Evolutionary conservation across 108 stramenopile species (phyloP), one percentile per base, ranked within the genome.

Genomic region (Mediolabrus comicus): DNA sequence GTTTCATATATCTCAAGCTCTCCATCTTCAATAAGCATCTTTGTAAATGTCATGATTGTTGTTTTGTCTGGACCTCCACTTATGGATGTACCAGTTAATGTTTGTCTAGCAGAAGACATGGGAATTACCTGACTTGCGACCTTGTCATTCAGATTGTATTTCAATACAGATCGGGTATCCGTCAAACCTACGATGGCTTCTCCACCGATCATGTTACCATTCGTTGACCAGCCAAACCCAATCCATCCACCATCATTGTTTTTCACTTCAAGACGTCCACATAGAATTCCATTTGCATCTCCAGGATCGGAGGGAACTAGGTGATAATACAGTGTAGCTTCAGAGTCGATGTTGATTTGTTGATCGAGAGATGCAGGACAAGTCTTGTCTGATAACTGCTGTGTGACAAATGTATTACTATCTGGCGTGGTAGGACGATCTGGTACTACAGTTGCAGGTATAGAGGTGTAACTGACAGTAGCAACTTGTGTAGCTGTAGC

Each of bases 131-230:
- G 26, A 33, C 17, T 32, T 19, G 30, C 29, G 8, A 32, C 11
- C 41, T 54, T 57, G 0, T 22, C 38, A 24, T 0, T 57, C 59
- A 74, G 54, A 1, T 52, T 19, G 24, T 59, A 67, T 31, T 74
- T 74, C 32, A 16, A 26, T n/a, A 74, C 65, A 28, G 57, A 66
- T 2, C 65, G 29, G 14, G 58, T 49, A 10, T 51, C 63, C 0
- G 72, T 55, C 22, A 73, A 57, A 25, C 72, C 72, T 16, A 73
- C 57, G 16, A 73, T 35, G 6, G 63, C 72, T 17, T 64, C 64
- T 0, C 49, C 55, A 5, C 57, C 63, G 26, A 59, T 34, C 72
- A 73, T 73, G 25, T 26, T 24, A 10, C 63, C 63, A 52, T 53
- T 34, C 2, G 30, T 16, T 19, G 35, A 55, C 27, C 63, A 62